A percentile compares a stretch with the other conserved stretches of the same genome.
Evolutionary conservation across 73 alveolate species (phyloP).

Genomic region (Paramecium sonneborni): DNA sequence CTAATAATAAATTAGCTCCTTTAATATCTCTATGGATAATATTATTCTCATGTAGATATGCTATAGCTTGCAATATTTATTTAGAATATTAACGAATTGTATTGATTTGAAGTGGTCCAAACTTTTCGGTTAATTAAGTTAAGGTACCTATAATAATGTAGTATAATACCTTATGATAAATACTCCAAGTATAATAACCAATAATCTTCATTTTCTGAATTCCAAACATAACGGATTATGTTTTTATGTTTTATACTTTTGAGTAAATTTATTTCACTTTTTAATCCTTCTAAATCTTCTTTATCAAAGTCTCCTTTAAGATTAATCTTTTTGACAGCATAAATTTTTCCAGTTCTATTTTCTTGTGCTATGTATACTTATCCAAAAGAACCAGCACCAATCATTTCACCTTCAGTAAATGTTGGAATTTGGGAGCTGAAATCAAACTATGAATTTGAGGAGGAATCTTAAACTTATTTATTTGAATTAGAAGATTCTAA

Average conservation of each 20-base stretch:
- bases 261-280: conserved; percentile 17
- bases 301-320: background rate
- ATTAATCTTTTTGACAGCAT: conserved; percentile 50
- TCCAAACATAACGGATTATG: background rate
- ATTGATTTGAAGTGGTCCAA: conserved; percentile 12
- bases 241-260: conserved; percentile 14
- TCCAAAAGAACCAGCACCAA: conserved; percentile 54
- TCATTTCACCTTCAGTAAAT: conserved; percentile 41
- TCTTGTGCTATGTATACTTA: conserved; percentile 39
- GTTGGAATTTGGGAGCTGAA: background rate
- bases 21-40: conserved; percentile 93
- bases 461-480: background rate
- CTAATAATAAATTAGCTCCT: conserved; percentile 89
- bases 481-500: background rate
- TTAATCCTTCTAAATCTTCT: background rate
- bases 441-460: background rate
- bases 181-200: conserved; percentile 34
- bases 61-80: conserved; percentile 81
- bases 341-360: conserved; percentile 52
- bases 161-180: background rate
- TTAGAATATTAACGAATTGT: conserved; percentile 44
- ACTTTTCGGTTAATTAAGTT: conserved; percentile 15
- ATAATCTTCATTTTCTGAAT: background rate
- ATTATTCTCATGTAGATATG: conserved; percentile 73
- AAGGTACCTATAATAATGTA: background rate